Percentiles rank a stretch among this genome's conserved stretches.
phyloP scores from a whole-genome alignment of 208 protist genomes.

The Blastocrithidia nonstop region DNA sequence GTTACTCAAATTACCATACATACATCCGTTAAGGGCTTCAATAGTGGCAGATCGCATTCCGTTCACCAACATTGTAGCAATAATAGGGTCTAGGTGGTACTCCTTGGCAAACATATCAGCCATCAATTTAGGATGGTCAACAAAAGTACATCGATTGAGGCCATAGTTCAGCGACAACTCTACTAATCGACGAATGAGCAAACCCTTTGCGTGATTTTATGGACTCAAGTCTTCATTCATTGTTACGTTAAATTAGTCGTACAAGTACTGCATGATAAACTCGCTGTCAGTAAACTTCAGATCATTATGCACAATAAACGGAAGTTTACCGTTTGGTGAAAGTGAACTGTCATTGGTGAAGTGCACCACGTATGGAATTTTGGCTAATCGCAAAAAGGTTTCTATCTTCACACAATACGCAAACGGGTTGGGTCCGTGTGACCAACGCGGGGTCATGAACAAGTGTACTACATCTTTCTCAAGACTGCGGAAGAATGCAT shows the following conservation, averaged over 20 bases:
- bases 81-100: conserved; percentile 19
- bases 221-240: conserved; percentile 34
- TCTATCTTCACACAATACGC: conserved; percentile 50
- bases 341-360: conserved; percentile 39
- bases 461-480: conserved; percentile 48
- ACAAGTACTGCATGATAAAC: conserved; percentile 47
- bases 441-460: conserved; percentile 52
- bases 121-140: conserved; percentile 36
- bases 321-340: conserved; percentile 34
- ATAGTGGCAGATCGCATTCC: conserved; percentile 32
- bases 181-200: conserved; percentile 30
- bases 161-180: conserved; percentile 54
- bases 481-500: conserved; percentile 17
- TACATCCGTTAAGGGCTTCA: conserved; percentile 25
- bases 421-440: conserved; percentile 53
- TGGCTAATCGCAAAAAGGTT: conserved; percentile 48
- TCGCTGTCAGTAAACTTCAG: conserved; percentile 33
- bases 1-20: conserved; percentile 26
- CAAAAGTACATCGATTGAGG: conserved; percentile 34
- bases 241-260: conserved; percentile 16
- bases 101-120: conserved; percentile 41
- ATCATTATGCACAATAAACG: conserved; percentile 45
- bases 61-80: conserved; percentile 23
- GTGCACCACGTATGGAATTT: conserved; percentile 53
- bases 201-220: conserved; percentile 28